phyloP scores from a whole-genome alignment of 2,329 filamentous ascomycete genomes.

The Paramyrothecium roridum region DNA sequence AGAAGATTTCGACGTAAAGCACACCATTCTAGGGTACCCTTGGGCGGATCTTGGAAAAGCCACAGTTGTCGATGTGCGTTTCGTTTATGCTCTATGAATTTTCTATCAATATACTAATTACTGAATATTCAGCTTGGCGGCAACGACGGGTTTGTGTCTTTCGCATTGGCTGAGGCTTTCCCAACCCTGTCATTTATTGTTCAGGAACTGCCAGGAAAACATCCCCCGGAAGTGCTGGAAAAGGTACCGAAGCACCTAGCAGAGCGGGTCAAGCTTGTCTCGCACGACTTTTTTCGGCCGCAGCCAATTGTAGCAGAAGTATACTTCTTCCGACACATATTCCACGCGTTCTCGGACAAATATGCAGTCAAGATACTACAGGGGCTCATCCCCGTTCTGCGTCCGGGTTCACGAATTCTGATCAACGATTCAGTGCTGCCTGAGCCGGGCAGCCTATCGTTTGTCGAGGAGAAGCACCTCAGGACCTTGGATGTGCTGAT shows the following conservation, averaged over 20 bases:
- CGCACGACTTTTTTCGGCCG: conserved; percentile 23
- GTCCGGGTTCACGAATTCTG: conserved; percentile 18
- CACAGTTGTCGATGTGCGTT: conserved; percentile 22
- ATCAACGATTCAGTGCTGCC: conserved; percentile 21
- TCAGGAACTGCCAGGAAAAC: conserved; percentile 42
- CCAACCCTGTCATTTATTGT: conserved; percentile 38
- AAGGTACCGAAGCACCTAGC: conserved; percentile 13
- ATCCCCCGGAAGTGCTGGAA: conserved; percentile 10
- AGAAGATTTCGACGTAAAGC: conserved; percentile 11
- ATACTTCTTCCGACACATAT: conserved; percentile 28
- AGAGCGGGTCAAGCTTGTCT: conserved; percentile 14
- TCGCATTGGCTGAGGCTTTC: conserved; percentile 16
- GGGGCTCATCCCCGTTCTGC: conserved; percentile 24
- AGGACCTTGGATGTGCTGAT: conserved; percentile 43
- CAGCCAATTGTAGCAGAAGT: conserved; percentile 19
- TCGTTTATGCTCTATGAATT: neutral
- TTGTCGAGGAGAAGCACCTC: conserved; percentile 32
- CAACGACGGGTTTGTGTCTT: conserved; percentile 17
- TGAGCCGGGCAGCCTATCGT: conserved; percentile 6
- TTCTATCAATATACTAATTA: neutral
- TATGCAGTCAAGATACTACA: conserved; percentile 26
- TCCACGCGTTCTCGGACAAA: conserved; percentile 30
- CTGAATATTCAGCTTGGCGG: conserved; percentile 16
- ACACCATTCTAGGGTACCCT: conserved; percentile 6
- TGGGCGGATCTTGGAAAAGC: conserved; percentile 18